A percentile compares a stretch with the other conserved stretches of the same genome.
These are phyloP conservation scores for Leonotis leonurus DNA, from an alignment of 257 asterid genomes.

Conservation along the genomic window DNA sequence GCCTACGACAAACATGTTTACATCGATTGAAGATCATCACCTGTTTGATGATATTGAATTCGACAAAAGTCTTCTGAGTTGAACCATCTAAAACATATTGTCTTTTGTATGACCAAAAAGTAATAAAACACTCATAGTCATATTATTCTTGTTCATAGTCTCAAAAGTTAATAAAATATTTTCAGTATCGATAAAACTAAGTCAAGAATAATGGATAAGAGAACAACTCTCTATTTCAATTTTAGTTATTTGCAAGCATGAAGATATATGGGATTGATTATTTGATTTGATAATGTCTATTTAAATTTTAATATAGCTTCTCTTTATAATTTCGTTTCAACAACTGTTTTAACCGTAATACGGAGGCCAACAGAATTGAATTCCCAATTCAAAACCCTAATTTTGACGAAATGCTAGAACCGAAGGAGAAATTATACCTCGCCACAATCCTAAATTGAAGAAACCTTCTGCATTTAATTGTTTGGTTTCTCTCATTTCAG, in stretches of 20 bases:
- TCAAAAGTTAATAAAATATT: no score
- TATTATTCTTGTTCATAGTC: no score
- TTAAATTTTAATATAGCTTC: no score
- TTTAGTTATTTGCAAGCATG: no score
- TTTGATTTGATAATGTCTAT: no score
- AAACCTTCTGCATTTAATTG: conserved; percentile 17
- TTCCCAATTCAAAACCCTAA: neutral
- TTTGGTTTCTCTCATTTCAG: conserved; percentile 32
- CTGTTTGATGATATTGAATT: conserved; percentile 20
- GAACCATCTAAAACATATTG: neutral
- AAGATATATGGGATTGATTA: no score
- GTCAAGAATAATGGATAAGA: no score
- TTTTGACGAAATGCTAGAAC: conserved; percentile 15
- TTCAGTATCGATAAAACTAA: no score
- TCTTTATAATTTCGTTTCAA: neutral
- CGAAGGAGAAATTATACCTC: neutral
- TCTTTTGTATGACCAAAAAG: no score
- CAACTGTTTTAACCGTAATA: no score
- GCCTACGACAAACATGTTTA: neutral
- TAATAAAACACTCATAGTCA: no score
- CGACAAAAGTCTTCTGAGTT: neutral
- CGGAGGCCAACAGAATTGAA: neutral
- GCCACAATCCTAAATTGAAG: conserved; percentile 17
- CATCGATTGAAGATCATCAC: conserved; percentile 25
- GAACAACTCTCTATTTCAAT: no score